phyloP scores from a whole-genome alignment of 129 eudicot species.

The Centaurea solstitialis region DNA sequence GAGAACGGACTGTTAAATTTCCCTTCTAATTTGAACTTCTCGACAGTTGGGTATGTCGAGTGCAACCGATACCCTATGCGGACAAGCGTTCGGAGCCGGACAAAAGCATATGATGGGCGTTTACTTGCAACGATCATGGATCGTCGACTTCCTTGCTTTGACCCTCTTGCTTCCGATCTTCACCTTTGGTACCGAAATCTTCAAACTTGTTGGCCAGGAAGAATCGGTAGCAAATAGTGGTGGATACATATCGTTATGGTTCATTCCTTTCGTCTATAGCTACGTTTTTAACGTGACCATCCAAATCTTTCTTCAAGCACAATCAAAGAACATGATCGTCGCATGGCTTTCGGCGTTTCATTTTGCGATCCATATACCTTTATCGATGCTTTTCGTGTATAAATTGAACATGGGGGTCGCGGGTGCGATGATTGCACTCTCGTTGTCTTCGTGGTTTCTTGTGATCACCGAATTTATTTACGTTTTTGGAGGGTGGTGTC shows the following conservation, averaged over 20 bases:
- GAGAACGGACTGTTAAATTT: background rate
- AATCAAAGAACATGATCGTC: conserved; percentile 55
- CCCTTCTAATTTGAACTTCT: background rate
- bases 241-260: conserved; percentile 55
- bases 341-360: conserved; percentile 50
- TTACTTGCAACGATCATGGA: conserved; percentile 74
- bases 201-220: conserved; percentile 49
- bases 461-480: conserved; percentile 60
- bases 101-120: conserved; percentile 75
- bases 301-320: conserved; percentile 75
- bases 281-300: conserved; percentile 59
- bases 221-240: conserved; percentile 48
- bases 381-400: conserved; percentile 50
- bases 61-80: conserved; percentile 77
- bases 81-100: conserved; percentile 75
- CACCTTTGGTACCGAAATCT: conserved; percentile 46
- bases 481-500: conserved; percentile 82
- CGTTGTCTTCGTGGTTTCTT: conserved; percentile 51
- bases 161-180: conserved; percentile 60
- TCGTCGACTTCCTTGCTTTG: conserved; percentile 51
- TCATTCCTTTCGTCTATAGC: conserved; percentile 56
- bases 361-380: conserved; percentile 43
- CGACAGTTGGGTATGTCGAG: conserved; percentile 70
- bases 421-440: conserved; percentile 61
- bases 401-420: conserved; percentile 38